Evolutionary conservation across 1,284 basidiomycete species (phyloP), one percentile per base, ranked within the genome.

Genomic region (Tylopilus sp.): DNA sequence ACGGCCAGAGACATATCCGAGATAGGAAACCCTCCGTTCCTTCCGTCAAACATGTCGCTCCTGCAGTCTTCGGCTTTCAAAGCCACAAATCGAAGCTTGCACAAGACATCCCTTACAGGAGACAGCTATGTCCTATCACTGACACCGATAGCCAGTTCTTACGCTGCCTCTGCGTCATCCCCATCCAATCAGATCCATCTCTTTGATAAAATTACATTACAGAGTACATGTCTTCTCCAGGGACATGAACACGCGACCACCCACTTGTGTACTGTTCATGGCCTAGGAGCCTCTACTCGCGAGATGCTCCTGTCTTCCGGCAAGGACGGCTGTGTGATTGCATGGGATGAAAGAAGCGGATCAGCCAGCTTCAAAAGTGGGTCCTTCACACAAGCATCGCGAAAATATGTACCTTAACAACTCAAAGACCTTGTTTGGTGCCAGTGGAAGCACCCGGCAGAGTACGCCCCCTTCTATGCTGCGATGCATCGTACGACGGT

Each of bases 261-360:
- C 0, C 71, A 73, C 30, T 66, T 86, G 47, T 66, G 73, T 48
- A 63, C 73, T 0, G 69, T 76, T 5, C 52, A 55, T 37, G 55
- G 59, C 16, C 51, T 77, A 15, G 68, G 65, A 4, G 62, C 64
- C 6, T 61, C 64, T 1, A 53, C 57, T 26, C 60, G 59, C 8
- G 63, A 69, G 36, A 63, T 63, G 45, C 70, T 86, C 15, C 59
- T 85, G 21, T 83, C 83, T 3, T 81, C 78, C 15, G 84, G 85
- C 1, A 77, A 72, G 57, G 84, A 86, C 54, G 83, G 82, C 0
- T 66, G 72, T 41, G 77, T 89, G 49, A 79, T 77, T 53, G 73
- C 79, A 21, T 89, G 86, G 87, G 86, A 89, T 61, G 76, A 79
- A 48, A 76, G 86, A 47, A 71, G 76, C 6, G 74, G 75, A 42